Conservation (phyloP, 1,284 basidiomycete species). For the Pisolithus thermaeus region DNA sequence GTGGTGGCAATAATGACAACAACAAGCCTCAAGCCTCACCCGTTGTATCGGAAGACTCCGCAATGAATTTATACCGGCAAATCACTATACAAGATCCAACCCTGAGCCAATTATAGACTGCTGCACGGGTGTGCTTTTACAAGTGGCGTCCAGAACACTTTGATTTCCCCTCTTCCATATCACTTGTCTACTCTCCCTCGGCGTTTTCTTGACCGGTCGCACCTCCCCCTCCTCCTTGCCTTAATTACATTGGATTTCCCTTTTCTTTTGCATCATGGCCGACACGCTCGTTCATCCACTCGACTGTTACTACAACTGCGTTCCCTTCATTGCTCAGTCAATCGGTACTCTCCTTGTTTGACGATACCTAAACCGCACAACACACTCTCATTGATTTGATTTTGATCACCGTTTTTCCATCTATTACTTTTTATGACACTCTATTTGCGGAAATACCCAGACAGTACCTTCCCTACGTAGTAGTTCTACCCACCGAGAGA, state of each 20-base stretch:
- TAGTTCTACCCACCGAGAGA: slow-evolving; percentile 1
- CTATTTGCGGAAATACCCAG: slow-evolving; percentile 32
- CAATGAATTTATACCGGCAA: slow-evolving; percentile 74
- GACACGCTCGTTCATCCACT: slow-evolving; percentile 27
- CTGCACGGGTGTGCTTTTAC: slow-evolving; percentile 11
- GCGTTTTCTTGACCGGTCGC: slow-evolving; percentile 18
- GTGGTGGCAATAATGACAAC: slow-evolving; percentile 11
- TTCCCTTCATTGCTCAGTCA: slow-evolving; percentile 11
- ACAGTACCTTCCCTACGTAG: not conserved
- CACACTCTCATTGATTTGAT: slow-evolving; percentile 25
- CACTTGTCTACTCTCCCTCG: slow-evolving; percentile 13
- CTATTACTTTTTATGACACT: slow-evolving; percentile 26
- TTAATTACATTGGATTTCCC: slow-evolving; percentile 13
- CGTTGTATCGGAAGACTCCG: slow-evolving; percentile 76
- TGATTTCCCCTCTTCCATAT: slow-evolving; percentile 15
- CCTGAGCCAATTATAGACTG: slow-evolving; percentile 43
- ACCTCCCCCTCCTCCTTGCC: slow-evolving; percentile 14
- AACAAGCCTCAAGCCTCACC: slow-evolving; percentile 60
- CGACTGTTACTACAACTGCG: slow-evolving; percentile 16
- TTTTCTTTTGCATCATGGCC: slow-evolving; percentile 22
- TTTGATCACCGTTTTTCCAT: slow-evolving; percentile 1
- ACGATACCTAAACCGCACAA: slow-evolving; percentile 29
- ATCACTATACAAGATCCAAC: slow-evolving; percentile 69
- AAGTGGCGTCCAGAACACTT: slow-evolving; percentile 18
- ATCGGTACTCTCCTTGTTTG: slow-evolving; percentile 24